These are phyloP conservation scores for Casaregolazyma suthepensis DNA, from an alignment of 1,139 yeast species.

Conservation along the genomic window DNA sequence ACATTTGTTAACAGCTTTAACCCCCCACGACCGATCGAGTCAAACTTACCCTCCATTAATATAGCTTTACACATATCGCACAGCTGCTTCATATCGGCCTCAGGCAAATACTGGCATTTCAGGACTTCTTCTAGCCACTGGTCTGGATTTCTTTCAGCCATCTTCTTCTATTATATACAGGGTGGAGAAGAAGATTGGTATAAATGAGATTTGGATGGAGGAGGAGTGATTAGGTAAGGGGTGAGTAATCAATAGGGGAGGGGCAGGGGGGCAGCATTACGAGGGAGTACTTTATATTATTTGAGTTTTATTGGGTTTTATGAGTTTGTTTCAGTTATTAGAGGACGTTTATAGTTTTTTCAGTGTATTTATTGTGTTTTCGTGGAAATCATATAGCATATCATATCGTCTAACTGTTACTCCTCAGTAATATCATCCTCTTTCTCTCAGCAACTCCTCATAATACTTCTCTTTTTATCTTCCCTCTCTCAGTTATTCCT, in stretches of 20 bases:
- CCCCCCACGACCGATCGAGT: not conserved
- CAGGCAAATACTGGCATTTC: constrained; percentile 83
- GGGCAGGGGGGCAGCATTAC: not conserved
- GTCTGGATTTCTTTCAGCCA: constrained; percentile 86
- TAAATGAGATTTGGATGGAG: not conserved
- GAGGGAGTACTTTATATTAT: not conserved
- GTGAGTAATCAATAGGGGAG: not conserved
- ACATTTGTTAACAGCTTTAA: constrained; percentile 2
- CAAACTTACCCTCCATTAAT: constrained; percentile 56
- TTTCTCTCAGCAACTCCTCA: no score
- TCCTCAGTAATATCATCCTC: no score
- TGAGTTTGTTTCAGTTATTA: no score
- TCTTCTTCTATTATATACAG: constrained; percentile 22
- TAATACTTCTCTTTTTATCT: not conserved
- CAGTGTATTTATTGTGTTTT: not conserved
- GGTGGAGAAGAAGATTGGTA: not conserved
- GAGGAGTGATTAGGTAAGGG: not conserved
- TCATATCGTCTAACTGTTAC: no score
- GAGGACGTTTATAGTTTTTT: no score
- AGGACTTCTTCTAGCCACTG: constrained; percentile 93
- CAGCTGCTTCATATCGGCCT: constrained; percentile 90
- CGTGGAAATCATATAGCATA: not conserved
- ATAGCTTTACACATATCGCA: constrained; percentile 91
- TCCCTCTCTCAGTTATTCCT: not conserved
- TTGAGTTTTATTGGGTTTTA: not conserved